Evolutionary conservation across 2,329 filamentous ascomycete species (phyloP), one percentile per base, ranked within the genome.

Genomic region (Fusarium mundagurra): DNA sequence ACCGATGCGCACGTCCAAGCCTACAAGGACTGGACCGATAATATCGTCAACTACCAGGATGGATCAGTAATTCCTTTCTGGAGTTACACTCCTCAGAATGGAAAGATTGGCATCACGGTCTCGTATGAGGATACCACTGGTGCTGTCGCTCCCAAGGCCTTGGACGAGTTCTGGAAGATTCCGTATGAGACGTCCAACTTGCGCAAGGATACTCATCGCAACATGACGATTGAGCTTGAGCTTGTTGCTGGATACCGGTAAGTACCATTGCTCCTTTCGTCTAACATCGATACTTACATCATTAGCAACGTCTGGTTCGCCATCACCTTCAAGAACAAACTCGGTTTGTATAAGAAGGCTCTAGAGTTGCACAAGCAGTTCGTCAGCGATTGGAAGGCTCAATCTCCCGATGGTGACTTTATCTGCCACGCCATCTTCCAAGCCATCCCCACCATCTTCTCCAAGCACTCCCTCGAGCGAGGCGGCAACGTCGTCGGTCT

Each of bases 11-110:
- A 73, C 17, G 50, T 73, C 16, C 22, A 73, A 7, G 72, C 67
- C 14, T 74, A 74, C 57, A 71, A 70, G 22, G 44, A 68, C 22
- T 68, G 65, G 65, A 68, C 65, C 6, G 63, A 67, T 24, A 67
- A 67, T 5, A 68, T 68, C 3, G 39, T 53, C 7, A 39, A 33
- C 8, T 67, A 68, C 8, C 65, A 67, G 20, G 63, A 67, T 61
- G 65, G 63, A 0, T 68, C 65, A 2, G 65, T 68, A 3, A 67
- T 68, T 27, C 63, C 65, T 5, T 68, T 68, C 45, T 68, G 65
- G 65, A 68, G 65, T 1, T 68, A 68, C 6, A 68, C 63, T 3
- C 65, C 65, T n/a, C 53, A 61, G 9, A 47, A 47, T 17, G 39
- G 39, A 11, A 45, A 68, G 22, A 68, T 67, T 7, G 65, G 63